Conservation (phyloP, 75 land plant genomes). For the Cryptomeria japonica region DNA sequence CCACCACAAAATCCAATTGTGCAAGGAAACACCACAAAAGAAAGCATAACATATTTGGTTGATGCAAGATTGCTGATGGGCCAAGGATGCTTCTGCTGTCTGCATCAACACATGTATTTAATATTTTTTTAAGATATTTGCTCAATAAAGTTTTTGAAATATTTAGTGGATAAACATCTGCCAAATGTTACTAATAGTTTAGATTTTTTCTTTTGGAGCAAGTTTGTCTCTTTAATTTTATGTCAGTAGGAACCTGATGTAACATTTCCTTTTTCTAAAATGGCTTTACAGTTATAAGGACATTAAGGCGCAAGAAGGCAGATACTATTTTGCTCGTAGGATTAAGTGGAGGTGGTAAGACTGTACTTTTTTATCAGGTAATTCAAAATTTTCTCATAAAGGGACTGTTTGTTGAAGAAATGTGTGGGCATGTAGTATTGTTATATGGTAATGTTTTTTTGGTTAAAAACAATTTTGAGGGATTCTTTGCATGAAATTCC, state of each 20-base stretch:
- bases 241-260: neutral
- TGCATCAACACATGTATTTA: neutral
- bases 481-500: neutral
- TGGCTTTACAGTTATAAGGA: slow-evolving; percentile 44
- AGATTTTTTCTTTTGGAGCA: neutral
- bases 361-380: slow-evolving; percentile 92
- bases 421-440: neutral
- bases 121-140: neutral
- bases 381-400: neutral
- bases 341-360: slow-evolving; percentile 90
- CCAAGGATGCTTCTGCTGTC: too few relatives aligned
- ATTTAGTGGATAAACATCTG: neutral
- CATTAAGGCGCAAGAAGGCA: slow-evolving; percentile 53
- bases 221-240: neutral
- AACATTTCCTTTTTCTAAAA: neutral
- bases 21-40: too few relatives aligned
- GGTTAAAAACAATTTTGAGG: neutral
- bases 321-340: slow-evolving; percentile 82
- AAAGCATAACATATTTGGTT: too few relatives aligned
- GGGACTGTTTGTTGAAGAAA: neutral
- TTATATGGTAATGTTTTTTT: neutral
- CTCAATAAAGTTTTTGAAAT: neutral
- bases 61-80: too few relatives aligned
- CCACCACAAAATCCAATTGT: too few relatives aligned
- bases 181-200: neutral